Percentiles rank a stretch among this genome's conserved stretches.
Conservation (phyloP, 768 basidiomycete species). For the Tephrocybe sp. region DNA sequence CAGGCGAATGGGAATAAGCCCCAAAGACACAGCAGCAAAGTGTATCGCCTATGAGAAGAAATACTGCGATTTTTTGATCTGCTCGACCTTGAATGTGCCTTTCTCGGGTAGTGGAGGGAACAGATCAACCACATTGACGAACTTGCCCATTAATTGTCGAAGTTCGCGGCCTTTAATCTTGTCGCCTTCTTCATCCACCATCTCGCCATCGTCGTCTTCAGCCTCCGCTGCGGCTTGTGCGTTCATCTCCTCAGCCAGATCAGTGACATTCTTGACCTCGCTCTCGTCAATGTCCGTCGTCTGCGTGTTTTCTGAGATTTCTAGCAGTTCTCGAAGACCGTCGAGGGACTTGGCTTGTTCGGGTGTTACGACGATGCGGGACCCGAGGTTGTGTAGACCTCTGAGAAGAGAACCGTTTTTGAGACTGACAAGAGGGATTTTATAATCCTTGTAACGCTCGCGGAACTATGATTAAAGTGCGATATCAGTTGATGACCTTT, state of each 20-base stretch:
- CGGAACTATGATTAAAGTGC: too few relatives aligned
- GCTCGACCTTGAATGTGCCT: conserved; percentile 81
- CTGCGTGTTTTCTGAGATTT: conserved; percentile 33
- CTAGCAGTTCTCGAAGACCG: conserved; percentile 32
- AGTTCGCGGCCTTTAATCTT: conserved; percentile 23
- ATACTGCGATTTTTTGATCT: conserved; percentile 79
- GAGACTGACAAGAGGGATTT: conserved; percentile 56
- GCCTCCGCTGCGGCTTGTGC: conserved; percentile 20
- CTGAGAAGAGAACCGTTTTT: conserved; percentile 34
- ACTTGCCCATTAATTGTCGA: conserved; percentile 47
- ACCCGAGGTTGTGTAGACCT: conserved; percentile 42
- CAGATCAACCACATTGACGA: conserved; percentile 70
- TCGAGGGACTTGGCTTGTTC: conserved; percentile 35
- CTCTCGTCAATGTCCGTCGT: conserved; percentile 31
- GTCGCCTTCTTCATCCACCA: conserved; percentile 22
- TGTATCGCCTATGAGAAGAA: conserved; percentile 78
- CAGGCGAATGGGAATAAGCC: not conserved
- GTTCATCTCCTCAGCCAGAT: conserved; percentile 9
- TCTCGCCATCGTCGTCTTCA: conserved; percentile 19
- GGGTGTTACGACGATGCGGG: conserved; percentile 38
- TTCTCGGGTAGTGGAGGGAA: conserved; percentile 81
- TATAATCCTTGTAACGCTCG: conserved; percentile 73
- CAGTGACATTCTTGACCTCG: conserved; percentile 14
- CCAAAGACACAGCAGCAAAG: not conserved
- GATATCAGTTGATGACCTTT: too few relatives aligned